Evolutionary conservation across 2,329 filamentous ascomycete genomes (phyloP), one percentile per base, ranked within the genome.

Genomic region (Pseudofabraea citricarpa): DNA sequence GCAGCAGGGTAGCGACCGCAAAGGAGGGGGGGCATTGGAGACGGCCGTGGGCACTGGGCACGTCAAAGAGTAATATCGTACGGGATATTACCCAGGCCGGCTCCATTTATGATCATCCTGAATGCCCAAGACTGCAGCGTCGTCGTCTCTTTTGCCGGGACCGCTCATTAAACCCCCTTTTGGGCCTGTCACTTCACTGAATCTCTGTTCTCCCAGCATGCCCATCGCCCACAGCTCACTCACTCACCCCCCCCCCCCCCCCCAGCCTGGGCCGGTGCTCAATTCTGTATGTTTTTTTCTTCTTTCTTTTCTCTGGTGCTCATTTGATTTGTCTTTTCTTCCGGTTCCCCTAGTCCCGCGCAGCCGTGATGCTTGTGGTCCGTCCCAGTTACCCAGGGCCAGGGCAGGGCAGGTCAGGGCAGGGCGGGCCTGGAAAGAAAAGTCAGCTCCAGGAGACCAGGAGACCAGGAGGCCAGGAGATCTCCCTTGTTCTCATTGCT

Each of bases 241-340:
- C n/a, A n/a, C n/a, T n/a, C n/a, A n/a, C n/a, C n/a, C n/a, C n/a
- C n/a, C n/a, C n/a, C n/a, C n/a, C n/a, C n/a, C n/a, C n/a, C n/a
- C n/a, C n/a, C n/a, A n/a, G n/a, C n/a, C n/a, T n/a, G n/a, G n/a
- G n/a, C n/a, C n/a, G n/a, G n/a, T n/a, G n/a, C n/a, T n/a, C n/a
- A 31, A n/a, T 31, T 31, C 27, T 31, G 27, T 31, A 31, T n/a
- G 13, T 37, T 37, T 37, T 21, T 21, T 18, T 22, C 21, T 19
- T 10, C 21, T 37, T 37, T 21, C 10, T 19, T 36, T 36, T 21
- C 21, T 37, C 23, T 22, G 20, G 18, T 45, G 31, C 52, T 58
- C 53, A 58, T 58, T 57, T 58, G 49, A 56, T 54, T 52, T 53
- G 44, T 55, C 52, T 53, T 51, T 53, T 51, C 44, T 55, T 56